These are phyloP conservation scores for Rostrohypoxylon terebratum DNA, from an alignment of 495 filamentous ascomycete species.

Conservation along the genomic window DNA sequence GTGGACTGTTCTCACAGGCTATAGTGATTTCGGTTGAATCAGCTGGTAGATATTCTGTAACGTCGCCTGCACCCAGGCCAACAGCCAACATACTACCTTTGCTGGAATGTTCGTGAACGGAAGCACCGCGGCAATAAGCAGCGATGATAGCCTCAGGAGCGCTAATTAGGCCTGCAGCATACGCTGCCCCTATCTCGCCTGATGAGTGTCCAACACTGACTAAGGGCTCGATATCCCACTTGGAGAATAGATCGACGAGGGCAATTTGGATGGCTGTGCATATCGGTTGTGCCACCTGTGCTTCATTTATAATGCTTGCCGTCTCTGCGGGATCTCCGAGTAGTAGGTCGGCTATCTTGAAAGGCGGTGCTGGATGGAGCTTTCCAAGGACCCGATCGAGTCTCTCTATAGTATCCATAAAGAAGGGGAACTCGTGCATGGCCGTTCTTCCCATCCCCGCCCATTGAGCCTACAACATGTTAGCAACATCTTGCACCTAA, in stretches of 20 bases:
- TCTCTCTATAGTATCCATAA: constrained; percentile 37
- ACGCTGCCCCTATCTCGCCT: constrained; percentile 72
- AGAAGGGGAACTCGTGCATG: constrained; percentile 37
- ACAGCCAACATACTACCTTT: constrained; percentile 64
- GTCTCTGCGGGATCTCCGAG: neutral
- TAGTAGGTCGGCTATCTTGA: constrained; percentile 1
- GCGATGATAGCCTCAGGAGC: constrained; percentile 60
- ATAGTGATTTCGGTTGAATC: constrained; percentile 39
- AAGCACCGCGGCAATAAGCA: constrained; percentile 55
- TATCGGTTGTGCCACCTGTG: constrained; percentile 56
- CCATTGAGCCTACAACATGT: constrained; percentile 57
- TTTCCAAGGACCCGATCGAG: constrained; percentile 37
- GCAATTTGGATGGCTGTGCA: constrained; percentile 65
- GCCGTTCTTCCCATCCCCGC: constrained; percentile 56
- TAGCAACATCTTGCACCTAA: neutral
- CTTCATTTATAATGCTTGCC: constrained; percentile 29
- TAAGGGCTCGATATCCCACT: constrained; percentile 62
- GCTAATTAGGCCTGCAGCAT: constrained; percentile 56
- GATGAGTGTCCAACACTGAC: constrained; percentile 71
- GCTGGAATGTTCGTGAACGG: constrained; percentile 15
- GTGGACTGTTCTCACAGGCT: constrained; percentile 60
- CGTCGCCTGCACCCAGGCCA: constrained; percentile 50
- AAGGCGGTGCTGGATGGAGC: neutral
- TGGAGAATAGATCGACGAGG: constrained; percentile 63
- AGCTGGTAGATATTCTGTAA: constrained; percentile 15